Evolutionary conservation across 441 rosid genomes (phyloP).

Genomic region (Corymbia calophylla): DNA sequence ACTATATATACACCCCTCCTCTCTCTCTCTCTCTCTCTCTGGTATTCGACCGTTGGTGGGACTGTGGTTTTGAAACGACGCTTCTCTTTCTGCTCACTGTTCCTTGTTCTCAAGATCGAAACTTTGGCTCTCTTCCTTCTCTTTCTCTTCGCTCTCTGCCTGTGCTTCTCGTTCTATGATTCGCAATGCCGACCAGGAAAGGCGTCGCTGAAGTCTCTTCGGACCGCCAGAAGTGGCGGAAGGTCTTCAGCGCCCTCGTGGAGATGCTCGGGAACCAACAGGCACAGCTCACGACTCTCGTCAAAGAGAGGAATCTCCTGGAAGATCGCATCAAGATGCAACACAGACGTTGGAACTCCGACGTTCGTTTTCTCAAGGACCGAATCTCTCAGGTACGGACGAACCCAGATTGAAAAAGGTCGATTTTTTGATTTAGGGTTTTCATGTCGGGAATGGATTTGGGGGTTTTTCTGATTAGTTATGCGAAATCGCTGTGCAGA

Average conservation of each 20-base stretch:
- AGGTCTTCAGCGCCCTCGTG: slow-evolving; percentile 41
- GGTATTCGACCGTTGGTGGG: not conserved
- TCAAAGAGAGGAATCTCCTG: slow-evolving; percentile 48
- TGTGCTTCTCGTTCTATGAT: not conserved
- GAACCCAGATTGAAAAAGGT: not conserved
- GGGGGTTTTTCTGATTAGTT: not conserved
- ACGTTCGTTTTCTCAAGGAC: slow-evolving; percentile 33
- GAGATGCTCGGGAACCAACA: slow-evolving; percentile 48
- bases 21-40: not conserved
- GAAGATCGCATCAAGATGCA: slow-evolving; percentile 46
- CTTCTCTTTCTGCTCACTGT: not conserved
- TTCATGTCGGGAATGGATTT: not conserved
- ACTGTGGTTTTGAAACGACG: not conserved
- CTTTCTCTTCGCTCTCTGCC: not conserved
- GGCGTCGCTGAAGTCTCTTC: slow-evolving; percentile 16
- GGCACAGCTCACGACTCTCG: slow-evolving; percentile 48
- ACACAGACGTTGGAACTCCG: slow-evolving; percentile 38
- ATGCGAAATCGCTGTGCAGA: slow-evolving; percentile 15
- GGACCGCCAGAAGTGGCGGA: slow-evolving; percentile 54
- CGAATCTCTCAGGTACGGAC: slow-evolving; percentile 44
- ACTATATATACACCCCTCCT: not conserved
- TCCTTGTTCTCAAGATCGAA: not conserved
- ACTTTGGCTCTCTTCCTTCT: not conserved
- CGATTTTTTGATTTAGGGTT: slow-evolving; percentile 22
- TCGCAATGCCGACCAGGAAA: slow-evolving; percentile 14